These are phyloP conservation scores for Halophytophthora batemanensis DNA, from an alignment of 352 stramenopile genomes.

Conservation along the genomic window DNA sequence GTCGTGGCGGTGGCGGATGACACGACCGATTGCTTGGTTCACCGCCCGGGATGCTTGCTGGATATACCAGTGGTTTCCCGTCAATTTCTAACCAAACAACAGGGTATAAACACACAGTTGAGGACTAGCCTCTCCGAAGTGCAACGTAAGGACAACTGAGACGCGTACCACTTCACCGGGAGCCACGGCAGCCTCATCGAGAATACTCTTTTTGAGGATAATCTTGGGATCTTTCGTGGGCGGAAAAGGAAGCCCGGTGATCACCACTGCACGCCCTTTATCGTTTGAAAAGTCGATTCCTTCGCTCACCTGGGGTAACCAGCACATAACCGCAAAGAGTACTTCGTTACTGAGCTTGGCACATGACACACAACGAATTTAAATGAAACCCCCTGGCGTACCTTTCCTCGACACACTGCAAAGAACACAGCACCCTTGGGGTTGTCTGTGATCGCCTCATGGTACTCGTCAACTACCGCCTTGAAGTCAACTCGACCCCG, in stretches of 20 bases:
- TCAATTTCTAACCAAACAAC: slow-evolving; percentile 65
- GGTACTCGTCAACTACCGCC: slow-evolving; percentile 73
- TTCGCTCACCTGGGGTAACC: slow-evolving; percentile 88
- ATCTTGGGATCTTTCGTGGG: slow-evolving; percentile 97
- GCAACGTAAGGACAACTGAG: neutral
- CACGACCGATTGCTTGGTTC: slow-evolving; percentile 98
- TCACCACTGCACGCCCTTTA: slow-evolving; percentile 96
- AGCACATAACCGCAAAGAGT: slow-evolving; percentile 1
- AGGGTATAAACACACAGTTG: neutral
- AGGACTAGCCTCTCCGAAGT: slow-evolving; percentile 4
- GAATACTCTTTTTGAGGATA: slow-evolving; percentile 95
- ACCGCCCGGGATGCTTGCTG: slow-evolving; percentile 97
- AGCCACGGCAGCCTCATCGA: slow-evolving; percentile 79
- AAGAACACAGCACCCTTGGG: slow-evolving; percentile 94
- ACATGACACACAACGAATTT: neutral
- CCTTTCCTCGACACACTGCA: slow-evolving; percentile 97
- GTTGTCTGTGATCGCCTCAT: slow-evolving; percentile 66
- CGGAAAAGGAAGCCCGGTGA: slow-evolving; percentile 98
- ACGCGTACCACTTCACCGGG: slow-evolving; percentile 56
- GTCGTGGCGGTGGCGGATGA: slow-evolving; percentile 98
- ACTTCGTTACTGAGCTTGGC: neutral
- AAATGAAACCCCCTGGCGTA: slow-evolving; percentile 11
- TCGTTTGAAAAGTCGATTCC: slow-evolving; percentile 99
- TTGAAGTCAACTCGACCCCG: slow-evolving; percentile 76
- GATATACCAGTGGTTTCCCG: slow-evolving; percentile 98